Percentiles rank a stretch among this genome's conserved stretches.
These are phyloP conservation scores for Apiospora aurea DNA, from an alignment of 2,329 filamentous ascomycete species.

Conservation along the genomic window DNA sequence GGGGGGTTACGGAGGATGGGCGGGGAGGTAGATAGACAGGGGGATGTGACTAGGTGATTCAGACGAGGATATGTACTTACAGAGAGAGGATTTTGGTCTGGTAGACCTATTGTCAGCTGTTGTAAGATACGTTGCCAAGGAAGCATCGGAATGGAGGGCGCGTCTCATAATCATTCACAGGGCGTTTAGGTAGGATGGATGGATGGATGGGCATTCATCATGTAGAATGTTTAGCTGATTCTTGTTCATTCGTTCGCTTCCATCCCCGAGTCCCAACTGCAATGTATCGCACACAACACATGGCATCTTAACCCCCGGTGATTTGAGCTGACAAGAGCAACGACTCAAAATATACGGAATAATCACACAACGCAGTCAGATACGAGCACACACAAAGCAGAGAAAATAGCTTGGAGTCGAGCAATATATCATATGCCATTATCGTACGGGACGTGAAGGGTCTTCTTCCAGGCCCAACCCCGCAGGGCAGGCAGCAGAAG, in stretches of 20 bases:
- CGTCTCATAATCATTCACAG: not conserved
- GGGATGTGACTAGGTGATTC: not conserved
- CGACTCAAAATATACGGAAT: not conserved
- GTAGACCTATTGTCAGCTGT: too few species aligned
- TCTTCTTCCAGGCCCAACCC: not conserved
- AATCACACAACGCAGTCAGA: not conserved
- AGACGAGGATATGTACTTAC: not conserved
- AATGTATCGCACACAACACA: not conserved
- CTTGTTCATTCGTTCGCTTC: not conserved
- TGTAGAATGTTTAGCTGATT: not conserved
- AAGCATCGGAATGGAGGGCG: not conserved
- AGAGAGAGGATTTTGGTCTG: too few species aligned
- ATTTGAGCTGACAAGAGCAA: not conserved
- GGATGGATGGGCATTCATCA: not conserved
- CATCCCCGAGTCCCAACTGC: not conserved
- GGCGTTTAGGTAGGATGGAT: not conserved
- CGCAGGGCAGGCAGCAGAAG: not conserved
- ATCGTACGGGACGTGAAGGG: not conserved
- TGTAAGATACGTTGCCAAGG: not conserved
- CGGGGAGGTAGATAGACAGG: not conserved
- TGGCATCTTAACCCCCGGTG: not conserved
- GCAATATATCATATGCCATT: constrained; percentile 21
- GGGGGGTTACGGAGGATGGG: constrained; percentile 46
- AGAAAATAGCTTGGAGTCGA: not conserved
- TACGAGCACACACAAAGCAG: not conserved